These are phyloP conservation scores for Quercus lobata DNA, from an alignment of 331 rosid genomes.

Conservation along the genomic window DNA sequence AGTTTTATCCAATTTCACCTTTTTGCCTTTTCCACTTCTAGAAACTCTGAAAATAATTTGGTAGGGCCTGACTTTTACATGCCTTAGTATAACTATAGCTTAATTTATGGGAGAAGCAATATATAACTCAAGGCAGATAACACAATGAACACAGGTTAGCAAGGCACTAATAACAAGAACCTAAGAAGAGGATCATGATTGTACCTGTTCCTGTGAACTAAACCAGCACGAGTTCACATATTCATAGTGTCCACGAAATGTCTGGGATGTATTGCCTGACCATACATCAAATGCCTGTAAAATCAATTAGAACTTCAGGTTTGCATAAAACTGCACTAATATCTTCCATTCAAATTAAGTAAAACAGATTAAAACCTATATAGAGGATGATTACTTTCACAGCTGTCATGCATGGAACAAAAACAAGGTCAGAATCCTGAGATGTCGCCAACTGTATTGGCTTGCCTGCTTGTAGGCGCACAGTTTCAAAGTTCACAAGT, in stretches of 20 bases:
- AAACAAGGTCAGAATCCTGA: conserved; percentile 59
- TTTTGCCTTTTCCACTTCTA: background rate
- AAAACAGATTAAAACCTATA: conserved; percentile 6
- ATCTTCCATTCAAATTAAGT: conserved; percentile 11
- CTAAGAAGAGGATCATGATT: background rate
- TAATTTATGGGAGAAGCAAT: background rate
- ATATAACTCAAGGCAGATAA: background rate
- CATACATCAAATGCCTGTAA: conserved; percentile 81
- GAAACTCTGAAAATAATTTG: background rate
- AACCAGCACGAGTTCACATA: conserved; percentile 83
- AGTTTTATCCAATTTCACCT: background rate
- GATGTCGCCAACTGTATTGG: conserved; percentile 89
- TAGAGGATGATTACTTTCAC: conserved; percentile 51
- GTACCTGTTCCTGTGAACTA: conserved; percentile 74
- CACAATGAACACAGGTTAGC: background rate
- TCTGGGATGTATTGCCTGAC: conserved; percentile 63
- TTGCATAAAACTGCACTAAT: conserved; percentile 9
- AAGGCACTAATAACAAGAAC: conserved; percentile 12
- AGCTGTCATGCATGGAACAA: conserved; percentile 95
- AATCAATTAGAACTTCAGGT: conserved; percentile 12
- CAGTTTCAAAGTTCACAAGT: conserved; percentile 87
- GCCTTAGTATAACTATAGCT: background rate
- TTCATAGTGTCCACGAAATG: conserved; percentile 83
- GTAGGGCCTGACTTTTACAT: background rate
- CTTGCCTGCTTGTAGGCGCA: conserved; percentile 74